phyloP scores from a whole-genome alignment of 2,329 filamentous ascomycete species.

The Ascochyta clinopodiicola region DNA sequence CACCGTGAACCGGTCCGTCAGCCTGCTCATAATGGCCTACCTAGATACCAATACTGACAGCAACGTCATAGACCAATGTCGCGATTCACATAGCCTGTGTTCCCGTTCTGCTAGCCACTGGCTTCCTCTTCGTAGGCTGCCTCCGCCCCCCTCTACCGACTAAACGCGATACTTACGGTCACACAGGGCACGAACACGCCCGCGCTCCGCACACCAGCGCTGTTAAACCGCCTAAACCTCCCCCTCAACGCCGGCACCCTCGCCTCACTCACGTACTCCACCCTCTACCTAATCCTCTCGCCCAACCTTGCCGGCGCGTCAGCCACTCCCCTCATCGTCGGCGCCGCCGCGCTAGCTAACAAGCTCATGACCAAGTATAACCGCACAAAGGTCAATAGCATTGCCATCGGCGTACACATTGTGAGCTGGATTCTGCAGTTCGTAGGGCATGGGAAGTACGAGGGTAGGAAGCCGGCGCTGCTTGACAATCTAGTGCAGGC shows the following conservation, averaged over 20 bases:
- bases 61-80: conserved; percentile 66
- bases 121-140: conserved; percentile 70
- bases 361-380: conserved; percentile 67
- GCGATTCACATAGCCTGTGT: conserved; percentile 81
- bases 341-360: conserved; percentile 75
- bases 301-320: conserved; percentile 79
- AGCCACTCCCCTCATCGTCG: conserved; percentile 76
- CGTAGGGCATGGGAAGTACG: conserved; percentile 86
- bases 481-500: conserved; percentile 92
- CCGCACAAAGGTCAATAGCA: conserved; percentile 63
- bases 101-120: conserved; percentile 73
- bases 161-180: background rate
- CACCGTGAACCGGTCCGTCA: conserved; percentile 71
- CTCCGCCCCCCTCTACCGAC: background rate
- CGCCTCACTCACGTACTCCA: conserved; percentile 67
- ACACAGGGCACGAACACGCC: conserved; percentile 63
- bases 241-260: conserved; percentile 56
- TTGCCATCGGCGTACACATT: conserved; percentile 71
- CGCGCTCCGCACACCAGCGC: conserved; percentile 49
- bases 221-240: conserved; percentile 46
- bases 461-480: conserved; percentile 84
- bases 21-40: background rate
- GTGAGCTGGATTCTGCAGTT: conserved; percentile 88
- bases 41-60: background rate
- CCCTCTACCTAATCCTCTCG: conserved; percentile 89